These are phyloP conservation scores for Pseudogymnoascus verrucosus DNA, from an alignment of 2,329 filamentous ascomycete genomes.

Conservation along the genomic window DNA sequence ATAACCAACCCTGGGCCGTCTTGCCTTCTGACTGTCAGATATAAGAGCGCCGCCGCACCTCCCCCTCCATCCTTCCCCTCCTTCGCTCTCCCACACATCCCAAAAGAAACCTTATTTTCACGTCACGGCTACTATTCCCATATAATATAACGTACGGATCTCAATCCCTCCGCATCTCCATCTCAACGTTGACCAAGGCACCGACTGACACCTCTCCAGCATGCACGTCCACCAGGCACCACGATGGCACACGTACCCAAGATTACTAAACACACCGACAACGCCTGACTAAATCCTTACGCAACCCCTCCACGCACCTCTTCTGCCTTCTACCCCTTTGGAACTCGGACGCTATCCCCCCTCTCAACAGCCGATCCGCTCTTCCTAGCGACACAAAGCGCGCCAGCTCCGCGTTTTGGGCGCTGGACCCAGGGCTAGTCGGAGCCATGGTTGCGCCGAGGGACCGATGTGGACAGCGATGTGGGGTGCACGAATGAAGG, in stretches of 20 bases:
- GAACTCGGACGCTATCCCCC: background rate
- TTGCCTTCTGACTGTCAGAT: background rate
- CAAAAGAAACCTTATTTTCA: background rate
- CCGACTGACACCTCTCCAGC: background rate
- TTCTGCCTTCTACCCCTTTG: background rate
- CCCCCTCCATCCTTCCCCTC: background rate
- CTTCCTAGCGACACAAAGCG: background rate
- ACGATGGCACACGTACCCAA: background rate
- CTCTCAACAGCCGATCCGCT: background rate
- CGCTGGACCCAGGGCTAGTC: background rate
- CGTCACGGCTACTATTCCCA: background rate
- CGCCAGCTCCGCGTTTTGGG: background rate
- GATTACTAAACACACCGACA: background rate
- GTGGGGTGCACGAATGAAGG: background rate
- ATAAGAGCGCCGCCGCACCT: background rate
- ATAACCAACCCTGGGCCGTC: background rate
- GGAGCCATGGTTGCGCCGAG: background rate
- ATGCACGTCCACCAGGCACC: background rate
- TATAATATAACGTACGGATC: slow-evolving; percentile 4
- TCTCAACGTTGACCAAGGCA: background rate
- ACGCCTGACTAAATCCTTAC: background rate
- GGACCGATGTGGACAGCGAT: background rate
- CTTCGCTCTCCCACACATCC: background rate
- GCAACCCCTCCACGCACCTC: background rate
- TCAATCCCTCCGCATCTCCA: background rate